Evolutionary conservation across 768 basidiomycete genomes (phyloP), one percentile per base, ranked within the genome.

Genomic region (Pisolithus albus): DNA sequence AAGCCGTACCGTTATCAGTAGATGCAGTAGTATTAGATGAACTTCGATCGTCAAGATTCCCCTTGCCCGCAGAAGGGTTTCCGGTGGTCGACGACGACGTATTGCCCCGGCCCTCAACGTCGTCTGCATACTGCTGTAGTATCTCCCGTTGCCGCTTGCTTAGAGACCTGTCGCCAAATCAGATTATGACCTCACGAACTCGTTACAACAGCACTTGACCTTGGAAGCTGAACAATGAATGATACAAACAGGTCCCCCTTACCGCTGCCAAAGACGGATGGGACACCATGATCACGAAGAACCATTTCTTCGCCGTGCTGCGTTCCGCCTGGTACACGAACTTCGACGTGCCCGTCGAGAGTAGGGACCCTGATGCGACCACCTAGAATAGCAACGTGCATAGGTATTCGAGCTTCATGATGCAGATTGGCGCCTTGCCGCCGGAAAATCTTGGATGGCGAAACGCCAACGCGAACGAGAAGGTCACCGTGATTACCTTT

Each of bases 261-360:
- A 56, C 78, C 78, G 39, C 77, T 71, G 46, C 71, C 71, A 62
- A 77, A 76, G 7, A 87, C 75, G 21, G 81, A 75, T 42, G 79
- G 66, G 11, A 97, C 83, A 28, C 96, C 96, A 49, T 89, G 82
- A 38, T 84, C 84, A 71, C 87, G 88, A 61, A 99, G 71, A 19
- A 96, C 89, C 82, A 95, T 94, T 68, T 98, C 93, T 72, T 97
- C 92, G 16, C 94, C 94, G 64, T 87, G 92, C 70, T 98, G 96
- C 2, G 95, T 97, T 42, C 96, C 95, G 19, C 77, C 76, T 50
- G 93, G 91, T 39, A 99, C 81, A 57, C 88, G 86, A 40, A 98
- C 90, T 52, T 97, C 93, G 1, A 97, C 92, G 42, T 96, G 91
- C 23, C 94, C 92, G 55, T 98, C 94, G 18, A 98, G 74, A 41